Base-by-base conservation (phyloP, 805 yeast species). In the Brettanomyces sp. region DNA sequence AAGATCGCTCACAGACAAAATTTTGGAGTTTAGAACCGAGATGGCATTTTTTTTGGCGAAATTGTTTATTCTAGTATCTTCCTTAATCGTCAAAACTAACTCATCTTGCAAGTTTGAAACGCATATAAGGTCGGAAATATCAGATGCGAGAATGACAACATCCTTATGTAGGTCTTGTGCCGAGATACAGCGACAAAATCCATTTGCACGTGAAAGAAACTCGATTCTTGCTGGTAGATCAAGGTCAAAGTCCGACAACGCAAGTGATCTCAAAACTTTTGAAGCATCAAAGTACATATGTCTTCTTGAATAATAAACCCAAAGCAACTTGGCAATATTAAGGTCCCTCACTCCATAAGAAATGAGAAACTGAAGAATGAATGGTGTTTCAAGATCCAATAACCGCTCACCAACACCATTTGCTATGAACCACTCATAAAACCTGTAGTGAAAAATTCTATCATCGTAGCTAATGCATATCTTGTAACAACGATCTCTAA, bases 371-470 rank as follows among this genome's bases (percentile, higher is more conserved):
- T 83, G 79, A 49, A 87, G 69, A 36, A 93, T 78, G 56, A 71
- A 91, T 11, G 90, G 85, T 0, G 97, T 87, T 45, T 86, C 85
- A 47, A 91, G 74, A 41, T 83, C 86, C 48, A 91, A 69, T 39
- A 93, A 67, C 50, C 85, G 77, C 46, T 84, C 93, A 49, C 86
- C 82, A 28, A 80, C 75, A 4, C 87, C 90, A 57, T 85, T 86
- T 39, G 72, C 66, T 33, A 88, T 82, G 54, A 88, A 81, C 97
- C 98, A 93, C 60, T 87, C 91, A 63, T 93, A 93, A 52, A 93
- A 76, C 52, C 86, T 85, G 64, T 82, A 88, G 52, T 93, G 99
- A 73, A 93, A 93, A n/a, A 80, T 62, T 56, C 82, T 85, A 59
- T 93, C 98, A 40, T 76, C 72, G 45, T 82, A 81, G 14, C 76